Evolutionary conservation across 2,329 filamentous ascomycete species (phyloP).

Genomic region (Hymenoscyphus repandus): DNA sequence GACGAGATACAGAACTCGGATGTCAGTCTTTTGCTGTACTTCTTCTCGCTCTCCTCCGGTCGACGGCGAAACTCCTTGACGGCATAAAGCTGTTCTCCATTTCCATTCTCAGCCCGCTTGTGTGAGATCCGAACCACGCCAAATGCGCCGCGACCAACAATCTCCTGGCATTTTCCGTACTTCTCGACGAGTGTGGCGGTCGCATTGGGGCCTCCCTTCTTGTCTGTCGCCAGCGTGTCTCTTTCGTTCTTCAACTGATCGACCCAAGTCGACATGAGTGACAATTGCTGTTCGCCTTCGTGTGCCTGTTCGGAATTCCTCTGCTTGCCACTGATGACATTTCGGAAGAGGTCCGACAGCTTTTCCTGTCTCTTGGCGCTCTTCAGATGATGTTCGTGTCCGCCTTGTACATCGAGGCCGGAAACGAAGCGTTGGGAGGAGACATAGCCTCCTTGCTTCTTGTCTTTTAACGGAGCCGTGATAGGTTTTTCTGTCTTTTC

Average conservation of each 20-base stretch:
- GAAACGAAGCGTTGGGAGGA: slow-evolving; percentile 44
- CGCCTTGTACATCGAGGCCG: slow-evolving; percentile 52
- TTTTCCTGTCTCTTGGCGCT: slow-evolving; percentile 92
- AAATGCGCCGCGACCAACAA: slow-evolving; percentile 93
- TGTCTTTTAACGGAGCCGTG: slow-evolving; percentile 26
- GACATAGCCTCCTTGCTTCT: slow-evolving; percentile 20
- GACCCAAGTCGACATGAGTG: slow-evolving; percentile 92
- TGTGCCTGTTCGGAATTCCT: slow-evolving; percentile 58
- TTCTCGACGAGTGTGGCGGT: slow-evolving; percentile 85
- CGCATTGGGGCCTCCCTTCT: slow-evolving; percentile 68
- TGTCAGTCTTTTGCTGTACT: slow-evolving; percentile 95
- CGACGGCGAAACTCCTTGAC: slow-evolving; percentile 97
- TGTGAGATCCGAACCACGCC: slow-evolving; percentile 97
- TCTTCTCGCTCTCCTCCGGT: slow-evolving; percentile 91
- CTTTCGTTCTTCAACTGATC: slow-evolving; percentile 88
- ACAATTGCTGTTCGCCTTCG: slow-evolving; percentile 72
- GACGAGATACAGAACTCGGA: slow-evolving; percentile 99
- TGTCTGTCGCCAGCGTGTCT: slow-evolving; percentile 68
- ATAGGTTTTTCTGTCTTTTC: slow-evolving; percentile 28
- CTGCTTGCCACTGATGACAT: slow-evolving; percentile 75
- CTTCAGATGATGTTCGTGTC: slow-evolving; percentile 84
- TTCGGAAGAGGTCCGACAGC: slow-evolving; percentile 83
- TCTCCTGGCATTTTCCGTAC: slow-evolving; percentile 97
- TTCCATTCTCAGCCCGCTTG: slow-evolving; percentile 80
- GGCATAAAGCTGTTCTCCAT: slow-evolving; percentile 84